A percentile compares a stretch with the other conserved stretches of the same genome.
phyloP scores from a whole-genome alignment of 345 rosid genomes.

The Angophora floribunda region DNA sequence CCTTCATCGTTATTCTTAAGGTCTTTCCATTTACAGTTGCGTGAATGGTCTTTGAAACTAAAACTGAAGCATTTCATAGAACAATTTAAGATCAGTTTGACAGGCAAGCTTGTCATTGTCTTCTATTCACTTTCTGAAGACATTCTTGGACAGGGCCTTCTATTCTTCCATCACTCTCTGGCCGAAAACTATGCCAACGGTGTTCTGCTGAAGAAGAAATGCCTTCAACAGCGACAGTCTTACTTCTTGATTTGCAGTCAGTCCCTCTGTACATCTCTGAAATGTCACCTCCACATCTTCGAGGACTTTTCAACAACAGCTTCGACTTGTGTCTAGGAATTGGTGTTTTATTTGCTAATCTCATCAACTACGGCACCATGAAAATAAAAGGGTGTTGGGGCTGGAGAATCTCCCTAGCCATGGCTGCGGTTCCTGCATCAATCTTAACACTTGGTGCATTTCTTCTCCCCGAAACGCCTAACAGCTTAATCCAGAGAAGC shows the following conservation, averaged over 20 bases:
- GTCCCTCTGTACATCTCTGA: constrained; percentile 38
- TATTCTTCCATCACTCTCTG: not conserved
- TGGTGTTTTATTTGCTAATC: constrained; percentile 17
- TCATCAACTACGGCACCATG: constrained; percentile 21
- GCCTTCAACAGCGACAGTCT: not conserved
- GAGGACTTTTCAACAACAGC: constrained; percentile 29
- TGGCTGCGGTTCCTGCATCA: constrained; percentile 27
- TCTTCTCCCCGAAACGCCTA: constrained; percentile 40
- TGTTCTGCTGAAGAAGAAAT: not conserved
- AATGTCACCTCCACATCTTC: constrained; percentile 29
- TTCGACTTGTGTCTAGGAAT: constrained; percentile 22
- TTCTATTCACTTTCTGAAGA: not conserved
- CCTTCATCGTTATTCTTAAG: not conserved
- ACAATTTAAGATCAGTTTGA: not conserved
- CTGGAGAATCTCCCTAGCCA: constrained; percentile 32
- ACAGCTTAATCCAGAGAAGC: constrained; percentile 22
- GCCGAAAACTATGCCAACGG: not conserved
- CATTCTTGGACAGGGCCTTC: not conserved
- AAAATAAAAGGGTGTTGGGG: constrained; percentile 31
- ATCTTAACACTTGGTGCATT: constrained; percentile 16
- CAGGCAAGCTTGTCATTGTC: not conserved
- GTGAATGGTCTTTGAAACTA: not conserved
- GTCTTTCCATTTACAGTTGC: not conserved
- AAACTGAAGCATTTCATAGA: not conserved
- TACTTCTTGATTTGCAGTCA: constrained; percentile 6